Evolutionary conservation across 202 grass and related monocot genomes (phyloP).

Genomic region (Schoenoplectus tabernaemontani): DNA sequence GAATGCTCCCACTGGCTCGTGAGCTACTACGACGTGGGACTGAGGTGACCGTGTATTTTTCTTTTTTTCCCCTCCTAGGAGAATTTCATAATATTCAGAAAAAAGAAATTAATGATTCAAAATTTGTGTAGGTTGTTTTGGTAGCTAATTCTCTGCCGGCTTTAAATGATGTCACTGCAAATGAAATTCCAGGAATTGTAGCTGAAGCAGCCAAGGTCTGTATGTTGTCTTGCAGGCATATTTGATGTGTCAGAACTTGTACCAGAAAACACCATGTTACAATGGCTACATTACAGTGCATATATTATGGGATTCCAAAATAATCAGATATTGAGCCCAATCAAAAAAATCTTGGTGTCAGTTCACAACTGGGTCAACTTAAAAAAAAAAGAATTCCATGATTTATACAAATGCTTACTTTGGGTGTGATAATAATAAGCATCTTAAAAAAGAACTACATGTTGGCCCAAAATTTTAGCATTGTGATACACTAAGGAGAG

Average conservation of each 20-base stretch:
- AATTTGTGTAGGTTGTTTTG: constrained; percentile 72
- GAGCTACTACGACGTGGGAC: constrained; percentile 75
- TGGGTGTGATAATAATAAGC: not conserved
- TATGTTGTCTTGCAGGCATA: not conserved
- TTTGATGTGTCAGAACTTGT: not conserved
- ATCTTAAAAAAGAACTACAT: not conserved
- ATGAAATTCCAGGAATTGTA: constrained; percentile 95
- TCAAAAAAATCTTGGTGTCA: not conserved
- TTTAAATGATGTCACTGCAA: constrained; percentile 90
- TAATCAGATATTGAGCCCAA: not conserved
- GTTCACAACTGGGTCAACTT: not conserved
- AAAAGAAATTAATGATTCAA: not conserved
- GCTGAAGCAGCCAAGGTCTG: constrained; percentile 95
- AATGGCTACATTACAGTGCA: not conserved
- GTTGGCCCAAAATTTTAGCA: constrained; percentile 41
- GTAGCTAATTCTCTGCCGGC: constrained; percentile 93
- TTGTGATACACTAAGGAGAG: constrained; percentile 78
- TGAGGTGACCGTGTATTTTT: constrained; percentile 44
- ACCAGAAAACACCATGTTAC: not conserved
- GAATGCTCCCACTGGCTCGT: constrained; percentile 95
- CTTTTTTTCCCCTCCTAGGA: not conserved
- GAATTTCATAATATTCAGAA: not conserved
- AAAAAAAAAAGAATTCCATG: not conserved
- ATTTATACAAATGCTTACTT: not conserved
- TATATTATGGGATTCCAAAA: not conserved